Percentiles rank a stretch among this genome's conserved stretches.
Conservation (phyloP, 2,329 filamentous ascomycete species). For the Epicoccum nigrum region DNA sequence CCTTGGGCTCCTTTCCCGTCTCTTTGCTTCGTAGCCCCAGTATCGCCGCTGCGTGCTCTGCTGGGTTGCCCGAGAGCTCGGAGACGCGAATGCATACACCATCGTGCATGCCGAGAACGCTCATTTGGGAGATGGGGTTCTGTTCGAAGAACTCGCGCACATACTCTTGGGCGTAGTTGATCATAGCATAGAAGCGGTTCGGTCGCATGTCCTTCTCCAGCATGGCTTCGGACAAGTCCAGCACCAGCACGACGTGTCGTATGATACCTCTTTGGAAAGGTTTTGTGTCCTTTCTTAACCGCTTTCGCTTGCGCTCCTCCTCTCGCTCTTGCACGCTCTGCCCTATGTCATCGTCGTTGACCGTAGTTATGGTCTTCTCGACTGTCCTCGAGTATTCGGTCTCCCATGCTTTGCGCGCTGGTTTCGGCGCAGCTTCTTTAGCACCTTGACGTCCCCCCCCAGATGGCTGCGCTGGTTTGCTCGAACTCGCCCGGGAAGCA, state of each 20-base stretch:
- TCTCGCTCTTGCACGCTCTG: constrained; percentile 73
- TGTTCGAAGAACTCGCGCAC: constrained; percentile 96
- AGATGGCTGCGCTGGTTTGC: constrained; percentile 32
- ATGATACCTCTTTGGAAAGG: constrained; percentile 97
- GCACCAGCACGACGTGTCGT: constrained; percentile 86
- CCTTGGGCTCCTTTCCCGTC: constrained; percentile 65
- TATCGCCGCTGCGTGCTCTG: constrained; percentile 81
- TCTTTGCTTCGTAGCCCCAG: constrained; percentile 65
- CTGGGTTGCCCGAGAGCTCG: constrained; percentile 89
- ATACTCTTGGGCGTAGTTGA: constrained; percentile 85
- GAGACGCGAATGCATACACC: constrained; percentile 85
- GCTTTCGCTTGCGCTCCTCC: constrained; percentile 81
- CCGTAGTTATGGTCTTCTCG: constrained; percentile 65
- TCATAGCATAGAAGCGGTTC: constrained; percentile 79
- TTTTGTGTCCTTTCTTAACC: constrained; percentile 88
- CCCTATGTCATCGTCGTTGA: constrained; percentile 74
- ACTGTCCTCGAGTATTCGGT: constrained; percentile 52
- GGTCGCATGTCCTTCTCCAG: constrained; percentile 91
- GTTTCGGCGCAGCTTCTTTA: constrained; percentile 47
- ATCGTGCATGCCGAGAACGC: constrained; percentile 90
- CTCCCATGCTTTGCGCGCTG: constrained; percentile 54
- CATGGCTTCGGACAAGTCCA: constrained; percentile 95
- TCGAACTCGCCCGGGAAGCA: constrained; percentile 43
- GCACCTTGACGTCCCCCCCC: constrained; percentile 29
- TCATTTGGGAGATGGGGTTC: constrained; percentile 96